These are phyloP conservation scores for Priceomyces carsonii DNA, from an alignment of 805 yeast genomes.

Conservation along the genomic window DNA sequence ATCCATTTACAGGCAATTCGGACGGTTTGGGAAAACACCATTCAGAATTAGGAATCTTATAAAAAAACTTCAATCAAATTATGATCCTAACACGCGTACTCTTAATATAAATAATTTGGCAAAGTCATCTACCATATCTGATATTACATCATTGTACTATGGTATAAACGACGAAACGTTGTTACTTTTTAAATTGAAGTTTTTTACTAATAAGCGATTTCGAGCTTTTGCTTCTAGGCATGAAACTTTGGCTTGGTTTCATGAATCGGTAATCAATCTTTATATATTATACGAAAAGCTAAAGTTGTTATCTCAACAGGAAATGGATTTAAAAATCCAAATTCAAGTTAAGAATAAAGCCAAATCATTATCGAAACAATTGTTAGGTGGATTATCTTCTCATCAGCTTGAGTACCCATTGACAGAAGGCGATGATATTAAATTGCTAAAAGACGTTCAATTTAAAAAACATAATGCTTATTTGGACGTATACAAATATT, in stretches of 20 bases:
- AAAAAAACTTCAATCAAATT: constrained; percentile 24
- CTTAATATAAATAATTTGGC: constrained; percentile 4
- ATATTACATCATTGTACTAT: constrained; percentile 59
- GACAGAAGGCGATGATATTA: constrained; percentile 7
- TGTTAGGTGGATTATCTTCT: constrained; percentile 25
- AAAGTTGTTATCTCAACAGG: constrained; percentile 44
- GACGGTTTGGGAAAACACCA: constrained; percentile 72
- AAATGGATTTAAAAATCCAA: constrained; percentile 55
- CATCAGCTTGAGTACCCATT: constrained; percentile 8
- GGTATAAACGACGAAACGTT: constrained; percentile 64
- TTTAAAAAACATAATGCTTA: constrained; percentile 38
- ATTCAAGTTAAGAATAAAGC: constrained; percentile 63
- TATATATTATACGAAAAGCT: constrained; percentile 50
- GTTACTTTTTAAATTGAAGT: constrained; percentile 55
- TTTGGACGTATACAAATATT: constrained; percentile 39
- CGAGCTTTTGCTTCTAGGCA: constrained; percentile 50
- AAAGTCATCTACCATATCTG: constrained; percentile 45
- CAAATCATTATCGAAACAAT: constrained; percentile 40
- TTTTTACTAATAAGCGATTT: constrained; percentile 38
- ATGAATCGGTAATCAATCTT: constrained; percentile 58
- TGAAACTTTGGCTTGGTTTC: constrained; percentile 70
- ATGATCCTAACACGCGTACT: constrained; percentile 3
- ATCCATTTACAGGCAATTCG: constrained; percentile 61
- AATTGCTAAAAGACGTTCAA: constrained; percentile 28
- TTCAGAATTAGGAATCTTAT: constrained; percentile 47